Evolutionary conservation across 306 rosid genomes (phyloP).

Genomic region (Medicago lupulina): DNA sequence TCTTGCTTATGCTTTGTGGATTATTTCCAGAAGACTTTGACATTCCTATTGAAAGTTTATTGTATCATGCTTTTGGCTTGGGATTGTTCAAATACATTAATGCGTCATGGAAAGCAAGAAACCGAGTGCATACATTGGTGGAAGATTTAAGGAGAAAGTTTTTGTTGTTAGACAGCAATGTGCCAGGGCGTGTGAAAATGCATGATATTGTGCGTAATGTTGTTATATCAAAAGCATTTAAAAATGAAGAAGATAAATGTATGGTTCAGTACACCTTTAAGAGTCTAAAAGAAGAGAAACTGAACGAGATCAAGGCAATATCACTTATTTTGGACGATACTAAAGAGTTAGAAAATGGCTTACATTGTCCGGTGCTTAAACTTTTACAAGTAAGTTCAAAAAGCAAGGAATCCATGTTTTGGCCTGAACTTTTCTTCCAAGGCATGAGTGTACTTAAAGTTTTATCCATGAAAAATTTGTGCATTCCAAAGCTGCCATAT

Average conservation of each 20-base stretch:
- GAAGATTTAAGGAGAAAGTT: background rate
- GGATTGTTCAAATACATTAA: background rate
- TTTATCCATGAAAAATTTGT: background rate
- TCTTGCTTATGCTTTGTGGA: background rate
- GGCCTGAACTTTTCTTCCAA: background rate
- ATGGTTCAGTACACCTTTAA: background rate
- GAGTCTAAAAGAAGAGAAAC: background rate
- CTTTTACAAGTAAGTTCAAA: background rate
- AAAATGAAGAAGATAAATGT: background rate
- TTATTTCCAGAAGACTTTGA: background rate
- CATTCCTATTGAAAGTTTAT: background rate
- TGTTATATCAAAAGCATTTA: background rate
- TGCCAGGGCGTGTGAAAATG: background rate
- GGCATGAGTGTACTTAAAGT: background rate
- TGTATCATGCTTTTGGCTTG: background rate
- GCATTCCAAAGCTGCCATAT: background rate
- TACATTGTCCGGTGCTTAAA: background rate
- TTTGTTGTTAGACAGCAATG: background rate
- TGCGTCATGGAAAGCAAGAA: background rate
- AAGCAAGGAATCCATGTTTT: background rate
- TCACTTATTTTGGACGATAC: slow-evolving; percentile 9
- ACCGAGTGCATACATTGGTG: background rate
- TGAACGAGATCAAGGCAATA: background rate
- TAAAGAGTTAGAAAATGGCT: background rate
- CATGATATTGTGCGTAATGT: background rate